Base-by-base conservation (phyloP, 177 flowering plant species). In the Vitis hybrid region DNA sequence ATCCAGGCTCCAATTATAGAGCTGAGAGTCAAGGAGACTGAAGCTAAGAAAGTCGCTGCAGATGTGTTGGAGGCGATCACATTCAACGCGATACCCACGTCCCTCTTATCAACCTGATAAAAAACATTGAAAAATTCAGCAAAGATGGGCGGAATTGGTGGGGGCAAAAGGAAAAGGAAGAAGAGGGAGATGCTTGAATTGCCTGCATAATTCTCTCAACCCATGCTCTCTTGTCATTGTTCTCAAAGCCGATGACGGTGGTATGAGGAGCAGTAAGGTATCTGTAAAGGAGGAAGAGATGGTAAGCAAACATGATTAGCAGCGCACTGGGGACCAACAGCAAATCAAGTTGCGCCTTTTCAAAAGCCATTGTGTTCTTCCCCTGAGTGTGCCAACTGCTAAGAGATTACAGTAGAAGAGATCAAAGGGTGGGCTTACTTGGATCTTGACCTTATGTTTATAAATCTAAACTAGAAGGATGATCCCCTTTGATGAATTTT, bases 1-100 rank as follows among this genome's bases (percentile, higher is more conserved):
- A 83, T 70, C 87, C 87, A 84, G 9, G 89, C 82, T 11, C 91
- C 89, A 27, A 87, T 81, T 0, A 87, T 76, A 3, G 88, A 74
- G 80, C 85, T 78, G 1, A 87, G 78, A 3, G 88, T 80, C 9
- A 87, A 57, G n/a, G 85, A 86, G 20, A 81, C 65, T 54, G 88
- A 74, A 1, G 84, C 71, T 24, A 87, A 64, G 81, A 64, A 85
- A 1, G 85, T 85, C 48, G 89, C 84, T 1, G 85, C 82, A 0
- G 86, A 71, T 59, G 65, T 79, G 78, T 79, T 85, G 35, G 79
- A 50, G 9, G 74, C 32, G 1, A 85, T 66, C 21, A 81, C 88
- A 2, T 63, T 11, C 0, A 87, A 67, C 0, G 86, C 84, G 7
- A 49, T 68, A 1, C 55, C 64, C 7, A 76, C 48, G 12, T 82